A percentile compares a stretch with the other conserved stretches of the same genome.
phyloP scores from a whole-genome alignment of 1,139 yeast species.

The Protomyces macrosporus region DNA sequence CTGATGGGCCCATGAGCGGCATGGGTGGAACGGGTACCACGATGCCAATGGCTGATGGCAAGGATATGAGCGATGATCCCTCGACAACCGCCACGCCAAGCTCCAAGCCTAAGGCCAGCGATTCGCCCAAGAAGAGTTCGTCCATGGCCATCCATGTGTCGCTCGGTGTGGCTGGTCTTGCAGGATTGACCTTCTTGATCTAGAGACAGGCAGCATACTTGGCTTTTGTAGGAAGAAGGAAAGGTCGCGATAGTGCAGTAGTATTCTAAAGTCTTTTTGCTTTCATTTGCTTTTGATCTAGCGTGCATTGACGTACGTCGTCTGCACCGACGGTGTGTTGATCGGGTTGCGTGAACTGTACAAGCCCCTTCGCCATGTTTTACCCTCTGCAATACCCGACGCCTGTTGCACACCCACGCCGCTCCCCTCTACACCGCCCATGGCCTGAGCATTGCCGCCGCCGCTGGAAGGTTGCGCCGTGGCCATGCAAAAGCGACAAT shows the following conservation, averaged over 20 bases:
- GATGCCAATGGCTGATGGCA: no score
- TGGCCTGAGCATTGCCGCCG: not conserved
- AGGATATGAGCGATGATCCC: no score
- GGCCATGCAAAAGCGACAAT: conserved; percentile 9
- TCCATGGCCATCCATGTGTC: not conserved
- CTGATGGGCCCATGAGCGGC: no score
- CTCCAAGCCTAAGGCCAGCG: not conserved
- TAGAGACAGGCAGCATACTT: not conserved
- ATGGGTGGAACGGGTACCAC: no score
- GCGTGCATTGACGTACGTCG: not conserved
- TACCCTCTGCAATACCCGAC: conserved; percentile 1
- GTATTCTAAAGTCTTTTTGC: not conserved
- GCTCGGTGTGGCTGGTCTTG: not conserved
- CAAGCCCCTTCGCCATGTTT: conserved; percentile 12
- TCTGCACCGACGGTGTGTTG: conserved; percentile 8
- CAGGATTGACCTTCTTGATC: not conserved
- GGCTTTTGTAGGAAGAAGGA: not conserved
- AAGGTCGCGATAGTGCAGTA: not conserved
- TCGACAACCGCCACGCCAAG: no score
- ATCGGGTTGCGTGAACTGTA: conserved; percentile 16
- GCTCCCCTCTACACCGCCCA: not conserved
- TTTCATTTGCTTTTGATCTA: not conserved
- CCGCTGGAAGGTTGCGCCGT: not conserved
- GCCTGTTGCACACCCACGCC: not conserved
- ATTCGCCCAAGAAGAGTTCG: not conserved